These are phyloP conservation scores for Botryococcus braunii DNA, from an alignment of 163 green algal genomes.

Conservation along the genomic window DNA sequence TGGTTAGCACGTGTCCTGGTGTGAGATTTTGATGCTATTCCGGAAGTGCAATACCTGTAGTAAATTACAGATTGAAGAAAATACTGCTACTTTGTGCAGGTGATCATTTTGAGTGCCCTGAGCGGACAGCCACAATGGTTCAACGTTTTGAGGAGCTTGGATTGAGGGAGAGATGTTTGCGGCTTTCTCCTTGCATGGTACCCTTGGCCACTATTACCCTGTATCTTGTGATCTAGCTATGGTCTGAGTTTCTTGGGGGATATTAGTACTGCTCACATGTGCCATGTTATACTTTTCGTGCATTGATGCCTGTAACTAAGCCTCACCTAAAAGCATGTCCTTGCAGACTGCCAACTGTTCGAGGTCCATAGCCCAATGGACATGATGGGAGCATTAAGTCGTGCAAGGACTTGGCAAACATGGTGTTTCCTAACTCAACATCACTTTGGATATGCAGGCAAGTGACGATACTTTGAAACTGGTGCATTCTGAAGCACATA, in stretches of 20 bases:
- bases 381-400: not conserved
- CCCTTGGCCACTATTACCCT: not conserved
- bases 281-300: too few relatives aligned
- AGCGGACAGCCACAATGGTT: slow-evolving; percentile 4
- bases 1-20: not conserved
- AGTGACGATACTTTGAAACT: slow-evolving; percentile 6
- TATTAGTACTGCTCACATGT: too few relatives aligned
- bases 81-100: too few relatives aligned
- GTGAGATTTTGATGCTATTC: not conserved
- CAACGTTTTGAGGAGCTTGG: slow-evolving; percentile 2
- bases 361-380: not conserved
- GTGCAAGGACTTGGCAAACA: not conserved
- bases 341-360: not conserved
- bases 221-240: not conserved
- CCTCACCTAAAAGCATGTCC: too few relatives aligned
- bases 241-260: too few relatives aligned
- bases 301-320: too few relatives aligned
- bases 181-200: slow-evolving; percentile 3
- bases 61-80: too few relatives aligned
- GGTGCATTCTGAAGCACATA: slow-evolving; percentile 8
- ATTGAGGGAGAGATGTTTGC: slow-evolving; percentile 5
- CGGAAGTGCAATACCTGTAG: too few relatives aligned
- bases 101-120: slow-evolving; percentile 10
- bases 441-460: slow-evolving; percentile 3
- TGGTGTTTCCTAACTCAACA: not conserved